Evolutionary conservation across 306 rosid genomes (phyloP).

Genomic region (Castanopsis chinensis): DNA sequence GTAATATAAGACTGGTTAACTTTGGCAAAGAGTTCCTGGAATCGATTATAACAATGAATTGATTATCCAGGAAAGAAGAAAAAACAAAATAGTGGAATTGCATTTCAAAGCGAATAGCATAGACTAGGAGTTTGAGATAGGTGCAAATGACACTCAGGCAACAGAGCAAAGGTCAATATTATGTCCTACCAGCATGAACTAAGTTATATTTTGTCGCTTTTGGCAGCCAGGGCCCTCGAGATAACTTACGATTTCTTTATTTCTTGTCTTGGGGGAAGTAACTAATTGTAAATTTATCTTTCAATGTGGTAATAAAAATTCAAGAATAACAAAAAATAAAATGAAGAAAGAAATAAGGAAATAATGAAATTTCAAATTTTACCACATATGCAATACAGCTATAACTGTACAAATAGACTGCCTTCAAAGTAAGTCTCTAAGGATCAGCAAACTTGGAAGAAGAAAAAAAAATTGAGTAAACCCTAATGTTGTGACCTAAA

Average conservation of each 20-base stretch:
- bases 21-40: neutral
- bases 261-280: too few relatives aligned
- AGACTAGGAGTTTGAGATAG: neutral
- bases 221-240: neutral
- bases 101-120: neutral
- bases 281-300: too few relatives aligned
- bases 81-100: neutral
- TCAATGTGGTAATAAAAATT: too few relatives aligned
- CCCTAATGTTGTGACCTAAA: neutral
- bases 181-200: neutral
- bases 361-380: too few relatives aligned
- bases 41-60: neutral
- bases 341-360: too few relatives aligned
- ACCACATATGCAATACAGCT: too few relatives aligned
- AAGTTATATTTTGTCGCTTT: neutral
- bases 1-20: neutral
- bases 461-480: neutral
- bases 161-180: neutral
- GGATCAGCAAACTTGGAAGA: conserved; percentile 2
- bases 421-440: neutral
- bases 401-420: too few relatives aligned
- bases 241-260: too few relatives aligned
- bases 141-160: neutral
- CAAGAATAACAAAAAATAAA: too few relatives aligned
- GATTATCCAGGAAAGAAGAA: neutral